These are phyloP conservation scores for Leptosphaerulina australis DNA, from an alignment of 2,329 filamentous ascomycete species.

Conservation along the genomic window DNA sequence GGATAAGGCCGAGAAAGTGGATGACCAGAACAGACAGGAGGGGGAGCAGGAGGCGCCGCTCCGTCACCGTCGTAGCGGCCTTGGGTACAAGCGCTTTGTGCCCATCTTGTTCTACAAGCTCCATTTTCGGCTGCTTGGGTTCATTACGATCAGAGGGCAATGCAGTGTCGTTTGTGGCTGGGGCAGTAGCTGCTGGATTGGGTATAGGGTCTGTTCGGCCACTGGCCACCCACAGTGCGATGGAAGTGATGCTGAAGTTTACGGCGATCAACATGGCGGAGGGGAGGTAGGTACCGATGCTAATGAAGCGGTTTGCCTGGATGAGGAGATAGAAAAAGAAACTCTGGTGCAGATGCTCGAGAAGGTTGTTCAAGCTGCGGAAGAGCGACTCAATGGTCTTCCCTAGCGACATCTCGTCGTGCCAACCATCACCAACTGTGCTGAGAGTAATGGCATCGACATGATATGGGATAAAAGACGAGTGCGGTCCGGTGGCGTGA, in stretches of 20 bases:
- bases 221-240: slow-evolving; percentile 90
- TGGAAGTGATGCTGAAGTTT: slow-evolving; percentile 95
- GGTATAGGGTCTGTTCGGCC: slow-evolving; percentile 55
- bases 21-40: slow-evolving; percentile 72
- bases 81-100: slow-evolving; percentile 49
- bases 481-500: slow-evolving; percentile 87
- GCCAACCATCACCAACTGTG: slow-evolving; percentile 88
- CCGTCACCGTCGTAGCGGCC: slow-evolving; percentile 51
- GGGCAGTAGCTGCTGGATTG: slow-evolving; percentile 36
- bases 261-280: slow-evolving; percentile 96
- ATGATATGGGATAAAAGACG: slow-evolving; percentile 96
- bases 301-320: slow-evolving; percentile 90
- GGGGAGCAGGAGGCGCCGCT: slow-evolving; percentile 74
- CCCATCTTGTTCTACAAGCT: slow-evolving; percentile 46
- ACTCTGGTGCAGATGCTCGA: slow-evolving; percentile 96
- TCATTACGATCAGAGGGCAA: too few relatives aligned
- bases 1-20: slow-evolving; percentile 79
- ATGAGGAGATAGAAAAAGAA: slow-evolving; percentile 99
- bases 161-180: slow-evolving; percentile 8
- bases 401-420: slow-evolving; percentile 96
- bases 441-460: slow-evolving; percentile 94
- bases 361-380: slow-evolving; percentile 90
- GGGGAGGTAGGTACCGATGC: slow-evolving; percentile 95
- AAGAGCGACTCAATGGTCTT: slow-evolving; percentile 88
- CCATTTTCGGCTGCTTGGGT: slow-evolving; percentile 10